A percentile compares a stretch with the other conserved stretches of the same genome.
phyloP scores from a whole-genome alignment of 345 rosid species.

The Gossypium turneri region DNA sequence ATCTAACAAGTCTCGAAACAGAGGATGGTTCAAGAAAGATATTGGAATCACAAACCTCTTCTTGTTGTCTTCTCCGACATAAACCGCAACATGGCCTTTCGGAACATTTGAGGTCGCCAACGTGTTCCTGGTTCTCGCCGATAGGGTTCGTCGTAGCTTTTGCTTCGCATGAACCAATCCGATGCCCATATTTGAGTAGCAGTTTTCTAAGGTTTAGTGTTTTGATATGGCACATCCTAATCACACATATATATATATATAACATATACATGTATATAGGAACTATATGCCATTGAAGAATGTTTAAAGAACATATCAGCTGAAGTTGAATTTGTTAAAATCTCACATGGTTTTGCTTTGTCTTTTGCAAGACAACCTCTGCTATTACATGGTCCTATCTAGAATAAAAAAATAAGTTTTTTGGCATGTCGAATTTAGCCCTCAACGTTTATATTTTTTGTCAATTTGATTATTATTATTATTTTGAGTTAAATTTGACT shows the following conservation, averaged over 20 bases:
- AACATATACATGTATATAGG: not conserved
- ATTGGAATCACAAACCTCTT: constrained; percentile 69
- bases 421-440: no score
- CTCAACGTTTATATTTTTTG: no score
- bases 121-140: constrained; percentile 37
- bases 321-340: constrained; percentile 5
- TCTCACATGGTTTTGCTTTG: constrained; percentile 22
- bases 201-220: not conserved
- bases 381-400: constrained; percentile 6
- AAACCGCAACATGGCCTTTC: constrained; percentile 53
- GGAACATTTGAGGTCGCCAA: constrained; percentile 37
- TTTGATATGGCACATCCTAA: not conserved
- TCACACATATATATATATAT: not conserved
- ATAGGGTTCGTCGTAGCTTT: constrained; percentile 62
- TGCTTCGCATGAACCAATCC: constrained; percentile 66
- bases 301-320: constrained; percentile 9
- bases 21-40: constrained; percentile 59
- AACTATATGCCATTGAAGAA: not conserved
- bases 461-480: no score
- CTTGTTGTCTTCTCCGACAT: constrained; percentile 48
- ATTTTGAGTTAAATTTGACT: no score
- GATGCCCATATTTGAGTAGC: constrained; percentile 43
- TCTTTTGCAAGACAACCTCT: constrained; percentile 9
- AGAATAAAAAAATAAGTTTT: not conserved
- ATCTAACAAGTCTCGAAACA: constrained; percentile 53